phyloP scores from a whole-genome alignment of 108 stramenopile genomes.

The Cyclotella cryptica region DNA sequence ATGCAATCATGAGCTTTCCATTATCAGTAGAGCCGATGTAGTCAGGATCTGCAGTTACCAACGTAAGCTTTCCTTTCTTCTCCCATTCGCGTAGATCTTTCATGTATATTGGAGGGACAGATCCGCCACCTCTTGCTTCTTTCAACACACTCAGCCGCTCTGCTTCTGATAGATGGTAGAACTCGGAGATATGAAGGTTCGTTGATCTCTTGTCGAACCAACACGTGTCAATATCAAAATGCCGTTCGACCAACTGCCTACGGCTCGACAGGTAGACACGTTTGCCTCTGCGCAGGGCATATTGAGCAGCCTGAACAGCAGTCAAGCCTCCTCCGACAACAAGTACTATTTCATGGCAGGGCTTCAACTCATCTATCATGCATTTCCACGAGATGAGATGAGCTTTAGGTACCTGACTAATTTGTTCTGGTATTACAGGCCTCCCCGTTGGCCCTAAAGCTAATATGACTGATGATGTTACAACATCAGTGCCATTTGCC shows the following conservation, averaged over 20 bases:
- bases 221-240: conserved; percentile 67
- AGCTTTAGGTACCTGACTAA: conserved; percentile 21
- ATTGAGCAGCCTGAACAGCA: conserved; percentile 71
- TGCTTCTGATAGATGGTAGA: conserved; percentile 58
- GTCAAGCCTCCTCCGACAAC: conserved; percentile 82
- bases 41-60: conserved; percentile 22
- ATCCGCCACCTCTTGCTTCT: conserved; percentile 65
- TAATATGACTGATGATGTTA: conserved; percentile 54
- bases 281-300: conserved; percentile 16
- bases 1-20: conserved; percentile 18
- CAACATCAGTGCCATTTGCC: conserved; percentile 15
- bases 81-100: conserved; percentile 41
- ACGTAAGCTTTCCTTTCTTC: conserved; percentile 30
- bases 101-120: conserved; percentile 76
- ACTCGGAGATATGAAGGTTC: conserved; percentile 57
- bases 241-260: conserved; percentile 62
- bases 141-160: conserved; percentile 42
- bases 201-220: conserved; percentile 73
- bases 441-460: conserved; percentile 60
- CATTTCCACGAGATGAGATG: conserved; percentile 20
- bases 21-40: conserved; percentile 3
- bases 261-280: conserved; percentile 56
- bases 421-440: conserved; percentile 47
- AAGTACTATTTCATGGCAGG: conserved; percentile 32
- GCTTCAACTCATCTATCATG: conserved; percentile 11